Evolutionary conservation across 345 rosid species (phyloP), one percentile per base, ranked within the genome.

Genomic region (Pistacia atlantica): DNA sequence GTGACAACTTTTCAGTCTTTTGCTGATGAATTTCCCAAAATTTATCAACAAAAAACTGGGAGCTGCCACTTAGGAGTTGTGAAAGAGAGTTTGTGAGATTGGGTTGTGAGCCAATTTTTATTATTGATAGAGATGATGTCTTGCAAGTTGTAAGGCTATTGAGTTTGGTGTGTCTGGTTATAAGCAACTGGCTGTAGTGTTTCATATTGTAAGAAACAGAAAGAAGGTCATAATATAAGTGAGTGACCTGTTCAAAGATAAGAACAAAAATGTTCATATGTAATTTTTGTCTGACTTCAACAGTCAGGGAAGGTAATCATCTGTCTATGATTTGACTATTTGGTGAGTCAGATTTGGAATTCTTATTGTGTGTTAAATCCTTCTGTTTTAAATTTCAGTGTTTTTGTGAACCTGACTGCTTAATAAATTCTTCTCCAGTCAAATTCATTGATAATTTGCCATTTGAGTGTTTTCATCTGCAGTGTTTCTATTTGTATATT

Each of bases 401-500:
- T 18, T 55, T 65, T 49, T 49, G n/a, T 10, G 11, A 28, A 4
- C 59, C 59, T 49, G 10, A 11, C 60, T 38, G 37, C 48, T 74
- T 51, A 35, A 18, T 64, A 18, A 12, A 64, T 25, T n/a, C 14
- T 72, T 62, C 14, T 37, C 55, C 71, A 38, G 52, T 60, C 62
- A 70, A 65, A 65, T 58, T n/a, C 69, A 55, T 57, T 11, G 17
- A 11, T 48, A 55, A 48, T 61, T 46, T 55, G 25, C 71, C 28
- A 33, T 72, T 64, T 69, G 33, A 48, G 31, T 77, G 63, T 65
- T 73, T 70, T 46, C 13, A 28, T 18, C 59, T 67, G 72, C 46
- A 25, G 55, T 46, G 25, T 77, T 61, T 73, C 54, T 75, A 20
- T 54, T 48, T n/a, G n/a, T 31, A 13, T 28, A 20, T 18, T 58